phyloP scores from a whole-genome alignment of 192 early-diverging fungal species.

The Linnemannia elongata region DNA sequence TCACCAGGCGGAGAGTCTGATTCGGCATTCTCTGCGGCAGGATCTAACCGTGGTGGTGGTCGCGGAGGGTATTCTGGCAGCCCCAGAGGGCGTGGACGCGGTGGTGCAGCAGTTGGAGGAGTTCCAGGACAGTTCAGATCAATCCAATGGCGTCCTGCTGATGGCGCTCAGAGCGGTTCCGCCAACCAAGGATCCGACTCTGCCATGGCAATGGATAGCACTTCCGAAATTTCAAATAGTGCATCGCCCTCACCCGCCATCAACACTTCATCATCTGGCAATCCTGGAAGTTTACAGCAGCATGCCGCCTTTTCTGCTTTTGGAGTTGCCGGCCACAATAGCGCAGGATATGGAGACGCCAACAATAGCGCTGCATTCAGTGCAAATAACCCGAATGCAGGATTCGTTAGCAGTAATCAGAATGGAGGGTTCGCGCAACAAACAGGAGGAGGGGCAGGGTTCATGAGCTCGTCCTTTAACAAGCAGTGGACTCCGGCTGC shows the following conservation, averaged over 20 bases:
- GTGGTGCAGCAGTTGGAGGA: background rate
- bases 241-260: background rate
- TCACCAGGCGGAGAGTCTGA: constrained; percentile 2
- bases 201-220: constrained; percentile 5
- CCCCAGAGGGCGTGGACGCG: constrained; percentile 13
- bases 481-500: background rate
- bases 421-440: background rate
- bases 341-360: background rate
- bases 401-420: background rate
- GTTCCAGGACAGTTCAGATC: constrained; percentile 29
- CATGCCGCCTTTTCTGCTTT: background rate
- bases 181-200: constrained; percentile 12
- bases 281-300: background rate
- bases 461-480: background rate
- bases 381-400: background rate
- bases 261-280: background rate
- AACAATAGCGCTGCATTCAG: background rate
- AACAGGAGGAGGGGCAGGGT: background rate
- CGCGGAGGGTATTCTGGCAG: constrained; percentile 4
- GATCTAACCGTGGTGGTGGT: constrained; percentile 16
- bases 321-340: background rate
- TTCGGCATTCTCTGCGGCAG: background rate
- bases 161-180: background rate
- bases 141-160: constrained; percentile 30
- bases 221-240: background rate